These are phyloP conservation scores for Meripilus lineatus DNA, from an alignment of 1,284 basidiomycete genomes.

Conservation along the genomic window DNA sequence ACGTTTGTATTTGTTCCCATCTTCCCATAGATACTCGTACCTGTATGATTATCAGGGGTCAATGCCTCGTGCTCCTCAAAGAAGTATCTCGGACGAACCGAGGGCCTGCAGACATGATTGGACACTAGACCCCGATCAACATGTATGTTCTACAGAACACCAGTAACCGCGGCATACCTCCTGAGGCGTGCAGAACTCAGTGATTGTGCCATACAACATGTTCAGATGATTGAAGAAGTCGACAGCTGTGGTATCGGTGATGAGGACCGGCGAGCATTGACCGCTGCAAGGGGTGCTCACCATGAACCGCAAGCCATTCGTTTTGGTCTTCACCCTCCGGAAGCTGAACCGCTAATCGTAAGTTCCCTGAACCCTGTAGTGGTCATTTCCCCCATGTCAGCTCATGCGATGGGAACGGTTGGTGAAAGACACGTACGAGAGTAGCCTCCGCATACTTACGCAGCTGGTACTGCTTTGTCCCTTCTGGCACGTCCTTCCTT, in stretches of 20 bases:
- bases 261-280: neutral
- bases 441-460: slow-evolving; percentile 98
- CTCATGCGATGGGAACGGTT: neutral
- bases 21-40: slow-evolving; percentile 99
- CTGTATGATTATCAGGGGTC: slow-evolving; percentile 36
- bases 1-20: slow-evolving; percentile 85
- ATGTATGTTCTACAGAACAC: too few relatives aligned
- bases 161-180: slow-evolving; percentile 67
- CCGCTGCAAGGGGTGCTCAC: slow-evolving; percentile 44
- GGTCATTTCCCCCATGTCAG: slow-evolving; percentile 4
- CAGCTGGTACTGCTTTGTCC: slow-evolving; percentile 95
- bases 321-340: slow-evolving; percentile 94
- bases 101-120: slow-evolving; percentile 98
- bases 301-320: slow-evolving; percentile 96
- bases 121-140: slow-evolving; percentile 60
- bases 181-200: slow-evolving; percentile 93
- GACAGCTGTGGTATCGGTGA: slow-evolving; percentile 52
- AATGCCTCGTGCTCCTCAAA: neutral
- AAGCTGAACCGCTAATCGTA: slow-evolving; percentile 83
- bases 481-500: slow-evolving; percentile 91
- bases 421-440: slow-evolving; percentile 49
- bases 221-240: slow-evolving; percentile 97
- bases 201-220: slow-evolving; percentile 94
- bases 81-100: slow-evolving; percentile 49
- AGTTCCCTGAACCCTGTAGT: slow-evolving; percentile 84